These are phyloP conservation scores for Cokeromyces recurvatus DNA, from an alignment of 371 early-diverging fungal species.

Conservation along the genomic window DNA sequence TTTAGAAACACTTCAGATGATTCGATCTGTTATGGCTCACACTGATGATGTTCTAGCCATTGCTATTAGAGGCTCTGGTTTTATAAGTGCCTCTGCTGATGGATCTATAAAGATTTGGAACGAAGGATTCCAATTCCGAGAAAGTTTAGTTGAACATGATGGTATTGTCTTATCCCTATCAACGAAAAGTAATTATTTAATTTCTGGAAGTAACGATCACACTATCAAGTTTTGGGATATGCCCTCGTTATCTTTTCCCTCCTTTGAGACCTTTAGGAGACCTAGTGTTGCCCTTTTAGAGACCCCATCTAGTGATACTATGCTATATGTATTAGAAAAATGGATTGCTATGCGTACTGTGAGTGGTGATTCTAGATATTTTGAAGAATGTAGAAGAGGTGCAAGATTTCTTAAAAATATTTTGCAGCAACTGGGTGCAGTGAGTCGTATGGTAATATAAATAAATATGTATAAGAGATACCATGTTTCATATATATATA, in stretches of 20 bases:
- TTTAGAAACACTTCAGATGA: constrained; percentile 69
- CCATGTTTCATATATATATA: too few relatives aligned
- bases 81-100: constrained; percentile 75
- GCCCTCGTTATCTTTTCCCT: constrained; percentile 7
- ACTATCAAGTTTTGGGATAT: constrained; percentile 56
- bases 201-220: constrained; percentile 70
- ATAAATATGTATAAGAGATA: too few relatives aligned
- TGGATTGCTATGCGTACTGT: constrained; percentile 74
- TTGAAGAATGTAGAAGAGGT: constrained; percentile 18
- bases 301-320: constrained; percentile 39
- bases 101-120: constrained; percentile 71
- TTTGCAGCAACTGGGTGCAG: constrained; percentile 71
- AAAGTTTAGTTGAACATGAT: constrained; percentile 57
- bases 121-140: constrained; percentile 58
- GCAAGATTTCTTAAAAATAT: constrained; percentile 45
- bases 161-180: constrained; percentile 66
- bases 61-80: constrained; percentile 36
- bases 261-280: constrained; percentile 27
- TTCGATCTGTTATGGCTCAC: constrained; percentile 65
- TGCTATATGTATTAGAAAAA: constrained; percentile 65
- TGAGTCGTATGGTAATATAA: constrained; percentile 48
- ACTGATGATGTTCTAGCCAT: constrained; percentile 69
- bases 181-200: constrained; percentile 47
- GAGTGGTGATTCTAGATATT: constrained; percentile 55
- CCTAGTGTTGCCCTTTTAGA: constrained; percentile 7